Conservation (phyloP, 2,329 filamentous ascomycete species). For the Xylaria sp. region DNA sequence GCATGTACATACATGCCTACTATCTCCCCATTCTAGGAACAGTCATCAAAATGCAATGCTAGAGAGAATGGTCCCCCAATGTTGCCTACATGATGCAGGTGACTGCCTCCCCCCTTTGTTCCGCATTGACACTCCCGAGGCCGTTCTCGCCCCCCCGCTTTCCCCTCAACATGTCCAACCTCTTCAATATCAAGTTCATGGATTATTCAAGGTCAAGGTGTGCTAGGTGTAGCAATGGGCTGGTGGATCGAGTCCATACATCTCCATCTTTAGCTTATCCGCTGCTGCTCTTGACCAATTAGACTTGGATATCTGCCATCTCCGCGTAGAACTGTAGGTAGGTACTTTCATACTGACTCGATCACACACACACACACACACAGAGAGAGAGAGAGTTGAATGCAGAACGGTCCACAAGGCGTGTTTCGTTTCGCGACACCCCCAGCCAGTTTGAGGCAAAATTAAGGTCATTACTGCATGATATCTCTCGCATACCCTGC, state of each 20-base stretch:
- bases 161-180: slow-evolving; percentile 23
- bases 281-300: slow-evolving; percentile 14
- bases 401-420: slow-evolving; percentile 30
- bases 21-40: slow-evolving; percentile 15
- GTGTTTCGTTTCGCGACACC: slow-evolving; percentile 30
- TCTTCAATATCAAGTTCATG: slow-evolving; percentile 27
- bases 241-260: slow-evolving; percentile 20
- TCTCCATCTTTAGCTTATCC: slow-evolving; percentile 24
- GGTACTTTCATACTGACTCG: slow-evolving; percentile 12
- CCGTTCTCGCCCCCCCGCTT: slow-evolving; percentile 13
- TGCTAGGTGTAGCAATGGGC: slow-evolving; percentile 33
- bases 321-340: slow-evolving; percentile 9
- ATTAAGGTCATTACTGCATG: slow-evolving; percentile 24
- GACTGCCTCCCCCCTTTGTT: slow-evolving; percentile 28
- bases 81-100: slow-evolving; percentile 33
- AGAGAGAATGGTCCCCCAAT: slow-evolving; percentile 8
- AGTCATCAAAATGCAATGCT: slow-evolving; percentile 29
- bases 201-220: slow-evolving; percentile 31
- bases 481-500: slow-evolving; percentile 18
- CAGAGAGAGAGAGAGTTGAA: slow-evolving; percentile 17
- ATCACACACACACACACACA: slow-evolving; percentile 25
- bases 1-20: neutral
- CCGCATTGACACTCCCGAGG: slow-evolving; percentile 35
- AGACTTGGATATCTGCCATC: slow-evolving; percentile 8
- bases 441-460: slow-evolving; percentile 21